phyloP scores from a whole-genome alignment of 176 grass and related monocot genomes.

The Triticum monococcum region DNA sequence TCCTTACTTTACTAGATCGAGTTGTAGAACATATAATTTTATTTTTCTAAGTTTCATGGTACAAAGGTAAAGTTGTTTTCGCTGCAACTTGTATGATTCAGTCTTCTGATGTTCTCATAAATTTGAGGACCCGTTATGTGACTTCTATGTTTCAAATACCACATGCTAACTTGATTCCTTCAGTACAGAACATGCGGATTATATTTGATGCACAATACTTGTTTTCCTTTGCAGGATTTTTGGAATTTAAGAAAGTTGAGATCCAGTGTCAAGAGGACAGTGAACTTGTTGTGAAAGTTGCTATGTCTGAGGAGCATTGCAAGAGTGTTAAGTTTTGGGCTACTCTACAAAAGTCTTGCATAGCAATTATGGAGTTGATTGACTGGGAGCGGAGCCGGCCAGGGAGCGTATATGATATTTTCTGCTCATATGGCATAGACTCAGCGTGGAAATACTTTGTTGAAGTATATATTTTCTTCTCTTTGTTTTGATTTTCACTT shows the following conservation, averaged over 20 bases:
- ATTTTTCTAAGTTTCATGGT: slow-evolving; percentile 18
- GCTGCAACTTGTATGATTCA: slow-evolving; percentile 13
- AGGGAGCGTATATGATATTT: slow-evolving; percentile 57
- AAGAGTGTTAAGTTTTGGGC: slow-evolving; percentile 61
- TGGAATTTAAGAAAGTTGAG: slow-evolving; percentile 72
- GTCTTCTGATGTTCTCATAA: neutral
- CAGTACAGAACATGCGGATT: neutral
- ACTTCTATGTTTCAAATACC: neutral
- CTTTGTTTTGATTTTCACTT: slow-evolving; percentile 23
- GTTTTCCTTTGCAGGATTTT: slow-evolving; percentile 57
- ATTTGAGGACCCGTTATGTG: neutral
- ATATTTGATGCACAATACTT: slow-evolving; percentile 11
- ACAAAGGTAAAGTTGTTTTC: neutral
- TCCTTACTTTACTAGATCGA: neutral
- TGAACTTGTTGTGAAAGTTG: slow-evolving; percentile 73
- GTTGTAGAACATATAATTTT: neutral
- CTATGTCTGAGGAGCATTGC: slow-evolving; percentile 73
- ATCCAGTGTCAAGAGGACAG: slow-evolving; percentile 52
- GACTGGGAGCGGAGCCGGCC: slow-evolving; percentile 82
- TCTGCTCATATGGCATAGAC: slow-evolving; percentile 73
- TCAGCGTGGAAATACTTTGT: slow-evolving; percentile 79
- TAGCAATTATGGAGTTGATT: slow-evolving; percentile 78
- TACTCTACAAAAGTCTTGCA: slow-evolving; percentile 75
- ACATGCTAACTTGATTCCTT: slow-evolving; percentile 1
- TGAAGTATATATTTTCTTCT: slow-evolving; percentile 52